Evolutionary conservation across 257 asterid genomes (phyloP), one percentile per base, ranked within the genome.

Genomic region (Echites panduratus): DNA sequence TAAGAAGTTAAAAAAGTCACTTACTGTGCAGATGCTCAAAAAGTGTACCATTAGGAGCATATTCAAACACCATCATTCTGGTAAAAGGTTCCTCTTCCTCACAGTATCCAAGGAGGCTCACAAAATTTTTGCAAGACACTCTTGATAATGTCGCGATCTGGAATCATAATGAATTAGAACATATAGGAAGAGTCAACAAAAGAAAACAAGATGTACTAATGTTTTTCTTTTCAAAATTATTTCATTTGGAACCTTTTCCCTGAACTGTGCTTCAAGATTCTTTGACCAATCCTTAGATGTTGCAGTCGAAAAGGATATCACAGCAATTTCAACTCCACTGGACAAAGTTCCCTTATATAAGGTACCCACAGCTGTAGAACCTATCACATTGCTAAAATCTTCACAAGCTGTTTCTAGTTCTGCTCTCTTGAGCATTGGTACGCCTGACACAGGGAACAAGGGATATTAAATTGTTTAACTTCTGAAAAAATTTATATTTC

Each of bases 31-130:
- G 79, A 79, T 93, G 96, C 85, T 93, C 98, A 68, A 90, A 93
- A 68, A 93, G 96, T 3, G 97, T 93, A 71, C 97, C 98, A 54
- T 93, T 90, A 35, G 98, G 92, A 80, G 97, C 97, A 75, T 93
- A 93, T 78, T 90, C 97, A 38, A 93, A 93, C 72, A 90, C 96
- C 89, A 93, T 82, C 96, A 90, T 93, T 76, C 96, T 89, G 38
- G 96, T 90, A 82, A 90, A 90, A 73, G 96, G 98, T 57, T 82
- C 83, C 75, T 87, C 88, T 79, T 93, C 96, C 79, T 76, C 93
- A 66, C 96, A 90, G 75, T 73, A 93, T n/a, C 98, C 97, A 32
- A 93, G 85, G 11, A 90, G 88, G 90, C 85, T 87, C 54, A 87
- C 86, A 74, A 90, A 93, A 72, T 93, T 93, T 80, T 89, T 88